phyloP scores from a whole-genome alignment of 2,329 filamentous ascomycete genomes.

The Plectosphaerella cucumerina region DNA sequence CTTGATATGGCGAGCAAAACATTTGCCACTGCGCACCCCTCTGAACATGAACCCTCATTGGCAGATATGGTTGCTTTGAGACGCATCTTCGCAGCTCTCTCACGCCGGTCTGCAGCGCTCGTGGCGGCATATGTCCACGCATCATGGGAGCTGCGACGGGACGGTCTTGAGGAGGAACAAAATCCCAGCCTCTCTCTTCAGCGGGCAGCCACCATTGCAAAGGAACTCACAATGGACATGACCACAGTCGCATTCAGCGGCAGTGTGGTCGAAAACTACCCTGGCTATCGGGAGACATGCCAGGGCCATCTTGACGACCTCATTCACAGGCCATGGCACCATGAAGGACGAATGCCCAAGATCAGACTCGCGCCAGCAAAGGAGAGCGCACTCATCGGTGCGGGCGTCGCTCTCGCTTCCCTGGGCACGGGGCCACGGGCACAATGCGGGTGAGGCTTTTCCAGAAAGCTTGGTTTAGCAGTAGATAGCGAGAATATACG shows the following conservation, averaged over 20 bases:
- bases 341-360: slow-evolving; percentile 24
- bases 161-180: slow-evolving; percentile 37
- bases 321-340: slow-evolving; percentile 24
- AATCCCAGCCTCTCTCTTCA: slow-evolving; percentile 20
- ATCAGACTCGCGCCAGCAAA: slow-evolving; percentile 64
- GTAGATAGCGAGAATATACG: no score
- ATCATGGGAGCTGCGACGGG: slow-evolving; percentile 52
- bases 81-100: slow-evolving; percentile 48
- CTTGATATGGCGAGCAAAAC: slow-evolving; percentile 38
- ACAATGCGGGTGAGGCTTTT: slow-evolving; percentile 17
- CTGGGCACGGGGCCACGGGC: no score
- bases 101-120: slow-evolving; percentile 54
- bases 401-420: slow-evolving; percentile 62
- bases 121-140: slow-evolving; percentile 55
- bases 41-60: slow-evolving; percentile 29
- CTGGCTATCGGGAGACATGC: slow-evolving; percentile 57
- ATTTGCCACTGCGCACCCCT: slow-evolving; percentile 48
- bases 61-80: slow-evolving; percentile 48
- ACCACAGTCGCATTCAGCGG: slow-evolving; percentile 74
- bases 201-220: slow-evolving; percentile 47
- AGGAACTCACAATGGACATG: slow-evolving; percentile 39
- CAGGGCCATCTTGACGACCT: slow-evolving; percentile 62
- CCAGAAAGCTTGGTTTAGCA: slow-evolving; percentile 1
- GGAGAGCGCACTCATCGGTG: slow-evolving; percentile 72
- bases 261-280: slow-evolving; percentile 75